These are phyloP conservation scores for Capronia americana DNA, from an alignment of 2,329 filamentous ascomycete species.

Conservation along the genomic window DNA sequence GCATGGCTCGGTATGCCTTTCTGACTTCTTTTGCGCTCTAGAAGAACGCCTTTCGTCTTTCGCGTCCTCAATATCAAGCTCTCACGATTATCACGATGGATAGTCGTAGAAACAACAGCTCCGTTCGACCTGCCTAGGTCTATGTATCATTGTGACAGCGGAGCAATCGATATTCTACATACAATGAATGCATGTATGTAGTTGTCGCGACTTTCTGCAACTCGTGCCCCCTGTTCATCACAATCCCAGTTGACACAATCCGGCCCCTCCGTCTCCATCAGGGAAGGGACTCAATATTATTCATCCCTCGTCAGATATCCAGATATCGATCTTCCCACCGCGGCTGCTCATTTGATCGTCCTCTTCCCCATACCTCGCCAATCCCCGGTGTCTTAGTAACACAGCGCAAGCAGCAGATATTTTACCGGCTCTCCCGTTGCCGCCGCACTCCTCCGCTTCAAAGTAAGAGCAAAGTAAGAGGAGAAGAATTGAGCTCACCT, in stretches of 20 bases:
- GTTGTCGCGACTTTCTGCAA: background rate
- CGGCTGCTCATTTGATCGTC: background rate
- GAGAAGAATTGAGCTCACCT: slow-evolving; percentile 6
- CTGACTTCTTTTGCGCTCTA: slow-evolving; percentile 7
- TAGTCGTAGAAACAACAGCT: background rate
- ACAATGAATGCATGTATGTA: background rate
- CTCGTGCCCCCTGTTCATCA: slow-evolving; percentile 3
- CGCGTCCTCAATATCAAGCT: background rate
- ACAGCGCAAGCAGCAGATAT: slow-evolving; percentile 1
- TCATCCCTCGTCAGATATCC: slow-evolving; percentile 6
- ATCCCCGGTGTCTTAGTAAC: slow-evolving; percentile 17
- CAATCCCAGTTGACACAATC: slow-evolving; percentile 18
- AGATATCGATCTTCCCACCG: background rate
- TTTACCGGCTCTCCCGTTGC: slow-evolving; percentile 16
- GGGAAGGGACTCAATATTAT: slow-evolving; percentile 8
- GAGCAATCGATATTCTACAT: background rate
- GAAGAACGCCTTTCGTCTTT: background rate
- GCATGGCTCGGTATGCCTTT: background rate
- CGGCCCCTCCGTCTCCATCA: slow-evolving; percentile 19
- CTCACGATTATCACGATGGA: background rate
- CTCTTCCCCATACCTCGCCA: slow-evolving; percentile 14
- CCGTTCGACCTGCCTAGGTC: too few relatives aligned
- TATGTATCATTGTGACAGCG: background rate
- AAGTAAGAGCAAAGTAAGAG: slow-evolving; percentile 1
- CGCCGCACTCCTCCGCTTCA: slow-evolving; percentile 15